phyloP scores from a whole-genome alignment of 257 asterid genomes.

The Solanum sitiens region DNA sequence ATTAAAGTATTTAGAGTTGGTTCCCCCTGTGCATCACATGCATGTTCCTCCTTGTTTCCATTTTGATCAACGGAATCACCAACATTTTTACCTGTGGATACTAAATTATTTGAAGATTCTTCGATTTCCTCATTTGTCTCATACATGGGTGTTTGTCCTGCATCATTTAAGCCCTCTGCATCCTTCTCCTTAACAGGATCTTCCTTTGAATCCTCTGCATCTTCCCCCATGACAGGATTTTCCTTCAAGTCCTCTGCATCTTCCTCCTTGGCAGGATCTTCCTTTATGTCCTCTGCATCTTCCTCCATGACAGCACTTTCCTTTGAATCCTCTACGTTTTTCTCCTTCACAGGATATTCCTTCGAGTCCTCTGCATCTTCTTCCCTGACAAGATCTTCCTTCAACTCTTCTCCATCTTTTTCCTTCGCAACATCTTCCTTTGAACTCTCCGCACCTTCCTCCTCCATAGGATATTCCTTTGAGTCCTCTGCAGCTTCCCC shows the following conservation, averaged over 20 bases:
- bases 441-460: background rate
- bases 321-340: background rate
- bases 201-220: background rate
- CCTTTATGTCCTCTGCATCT: background rate
- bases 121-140: constrained; percentile 4
- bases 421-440: background rate
- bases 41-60: constrained; percentile 5
- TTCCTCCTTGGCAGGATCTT: background rate
- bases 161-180: background rate
- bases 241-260: background rate
- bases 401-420: background rate
- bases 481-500: background rate
- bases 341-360: background rate
- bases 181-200: background rate
- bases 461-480: background rate
- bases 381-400: background rate
- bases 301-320: background rate
- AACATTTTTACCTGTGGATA: background rate
- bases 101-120: background rate
- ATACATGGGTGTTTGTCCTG: background rate
- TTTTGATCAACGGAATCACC: constrained; percentile 4
- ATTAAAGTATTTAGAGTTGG: background rate
- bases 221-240: background rate
- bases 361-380: background rate
- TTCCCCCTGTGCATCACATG: constrained; percentile 8